phyloP scores from a whole-genome alignment of 345 rosid species.

The Gossypium mustelinum region DNA sequence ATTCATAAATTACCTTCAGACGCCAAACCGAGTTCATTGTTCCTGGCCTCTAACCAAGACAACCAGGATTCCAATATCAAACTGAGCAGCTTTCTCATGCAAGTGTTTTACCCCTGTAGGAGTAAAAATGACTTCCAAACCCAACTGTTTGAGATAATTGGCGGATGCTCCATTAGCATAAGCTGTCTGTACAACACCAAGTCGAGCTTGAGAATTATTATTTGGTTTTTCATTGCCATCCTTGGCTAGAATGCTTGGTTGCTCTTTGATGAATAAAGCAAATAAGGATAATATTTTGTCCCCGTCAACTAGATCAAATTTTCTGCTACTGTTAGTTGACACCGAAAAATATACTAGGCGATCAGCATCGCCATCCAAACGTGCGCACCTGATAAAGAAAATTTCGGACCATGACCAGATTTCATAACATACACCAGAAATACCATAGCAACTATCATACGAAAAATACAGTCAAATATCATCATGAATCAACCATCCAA shows the following conservation, averaged over 20 bases:
- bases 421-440: neutral
- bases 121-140: slow-evolving; percentile 61
- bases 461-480: neutral
- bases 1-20: slow-evolving; percentile 39
- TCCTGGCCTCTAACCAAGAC: slow-evolving; percentile 50
- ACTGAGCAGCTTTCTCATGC: slow-evolving; percentile 71
- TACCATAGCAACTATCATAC: neutral
- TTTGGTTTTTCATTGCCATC: slow-evolving; percentile 25
- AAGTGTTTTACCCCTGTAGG: slow-evolving; percentile 90
- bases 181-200: slow-evolving; percentile 90
- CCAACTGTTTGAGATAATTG: slow-evolving; percentile 59
- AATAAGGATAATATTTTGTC: slow-evolving; percentile 87
- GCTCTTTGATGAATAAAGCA: slow-evolving; percentile 77
- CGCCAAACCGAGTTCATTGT: slow-evolving; percentile 36
- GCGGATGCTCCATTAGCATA: slow-evolving; percentile 95
- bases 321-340: slow-evolving; percentile 33
- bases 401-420: neutral
- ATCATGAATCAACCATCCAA: neutral
- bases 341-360: slow-evolving; percentile 69
- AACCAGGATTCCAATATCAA: slow-evolving; percentile 70
- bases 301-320: slow-evolving; percentile 77
- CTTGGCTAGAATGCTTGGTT: slow-evolving; percentile 40
- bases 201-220: slow-evolving; percentile 35
- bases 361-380: slow-evolving; percentile 98
- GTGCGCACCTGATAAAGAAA: slow-evolving; percentile 72